Evolutionary conservation across 2,329 filamentous ascomycete genomes (phyloP), one percentile per base, ranked within the genome.

Genomic region (Lithohypha guttulata): DNA sequence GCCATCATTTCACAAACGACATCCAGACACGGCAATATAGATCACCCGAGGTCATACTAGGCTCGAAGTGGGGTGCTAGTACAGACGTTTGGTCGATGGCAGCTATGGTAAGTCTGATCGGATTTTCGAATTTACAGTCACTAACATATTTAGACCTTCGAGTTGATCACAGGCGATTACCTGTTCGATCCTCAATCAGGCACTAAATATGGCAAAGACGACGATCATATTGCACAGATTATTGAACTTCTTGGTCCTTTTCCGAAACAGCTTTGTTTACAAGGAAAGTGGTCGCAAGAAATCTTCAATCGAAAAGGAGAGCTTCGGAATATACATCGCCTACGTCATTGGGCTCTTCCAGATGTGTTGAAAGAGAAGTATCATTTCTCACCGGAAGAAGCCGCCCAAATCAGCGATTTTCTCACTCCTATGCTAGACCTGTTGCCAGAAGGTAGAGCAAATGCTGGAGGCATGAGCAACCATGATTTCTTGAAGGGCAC

Each of bases 31-130:
- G 91, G 55, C 91, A 98, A 63, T 98, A 98, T 62, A 75, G 91
- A 42, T 96, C 91, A 1, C 91, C 91, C 1, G 91, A 98, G 63
- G 91, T 98, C 41, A 96, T 98, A 44, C 68, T 98, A 14, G 91
- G 91, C 26, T 78, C 86, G 2, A 96, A 96, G 68, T 98, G 91
- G 91, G 91, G 91, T 51, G 91, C 91, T n/a, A 96, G 89, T 58
- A 96, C 91, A 2, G 91, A 98, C 62, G 84, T 96, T 6, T 98
- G 91, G 91, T 96, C 89, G 64, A 98, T 98, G 91, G 87, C 91
- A 43, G 84, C 84, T 51, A 98, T 98, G 91, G 91, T 96, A 71
- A 54, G 77, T 39, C 17, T 25, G 27, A 6, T 34, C 33, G 25
- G 10, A 9, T 29, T 11, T 8, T 9, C 22, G 15, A 30, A 26